Percentiles rank a stretch among this genome's conserved stretches.
phyloP scores from a whole-genome alignment of 2,329 filamentous ascomycete genomes.

The Colletotrichum incanum region DNA sequence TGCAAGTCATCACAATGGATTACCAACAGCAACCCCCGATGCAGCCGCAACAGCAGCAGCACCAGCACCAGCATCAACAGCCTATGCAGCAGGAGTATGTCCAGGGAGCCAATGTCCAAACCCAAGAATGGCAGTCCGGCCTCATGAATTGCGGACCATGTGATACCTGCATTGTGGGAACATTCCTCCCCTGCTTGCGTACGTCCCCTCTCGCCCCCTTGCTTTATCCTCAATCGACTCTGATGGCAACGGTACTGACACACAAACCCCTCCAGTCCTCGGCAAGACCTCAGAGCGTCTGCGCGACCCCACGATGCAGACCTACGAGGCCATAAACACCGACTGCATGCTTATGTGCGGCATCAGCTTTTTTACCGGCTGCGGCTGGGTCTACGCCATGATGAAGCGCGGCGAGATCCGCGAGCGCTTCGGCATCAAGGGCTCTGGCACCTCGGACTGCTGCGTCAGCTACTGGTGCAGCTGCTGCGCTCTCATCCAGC shows the following conservation, averaged over 20 bases:
- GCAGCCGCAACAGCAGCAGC: constrained; percentile 28
- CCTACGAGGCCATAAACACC: constrained; percentile 57
- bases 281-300: constrained; percentile 62
- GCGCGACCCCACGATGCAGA: constrained; percentile 59
- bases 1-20: not conserved
- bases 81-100: constrained; percentile 39
- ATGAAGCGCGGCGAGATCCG: constrained; percentile 70
- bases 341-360: constrained; percentile 60
- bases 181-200: constrained; percentile 62
- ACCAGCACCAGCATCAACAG: constrained; percentile 40
- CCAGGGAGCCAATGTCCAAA: constrained; percentile 31
- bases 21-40: constrained; percentile 26
- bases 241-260: not conserved
- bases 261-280: constrained; percentile 52
- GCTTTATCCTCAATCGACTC: not conserved
- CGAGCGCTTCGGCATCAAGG: constrained; percentile 67
- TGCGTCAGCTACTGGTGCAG: constrained; percentile 68
- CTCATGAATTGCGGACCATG: constrained; percentile 60
- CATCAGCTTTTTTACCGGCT: constrained; percentile 58
- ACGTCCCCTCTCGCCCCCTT: constrained; percentile 46
- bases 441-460: constrained; percentile 65
- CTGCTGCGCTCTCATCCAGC: constrained; percentile 72
- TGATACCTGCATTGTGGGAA: constrained; percentile 56
- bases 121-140: constrained; percentile 56
- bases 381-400: constrained; percentile 64